These are phyloP conservation scores for Stylosanthes scabra DNA, from an alignment of 331 rosid genomes.

Conservation along the genomic window DNA sequence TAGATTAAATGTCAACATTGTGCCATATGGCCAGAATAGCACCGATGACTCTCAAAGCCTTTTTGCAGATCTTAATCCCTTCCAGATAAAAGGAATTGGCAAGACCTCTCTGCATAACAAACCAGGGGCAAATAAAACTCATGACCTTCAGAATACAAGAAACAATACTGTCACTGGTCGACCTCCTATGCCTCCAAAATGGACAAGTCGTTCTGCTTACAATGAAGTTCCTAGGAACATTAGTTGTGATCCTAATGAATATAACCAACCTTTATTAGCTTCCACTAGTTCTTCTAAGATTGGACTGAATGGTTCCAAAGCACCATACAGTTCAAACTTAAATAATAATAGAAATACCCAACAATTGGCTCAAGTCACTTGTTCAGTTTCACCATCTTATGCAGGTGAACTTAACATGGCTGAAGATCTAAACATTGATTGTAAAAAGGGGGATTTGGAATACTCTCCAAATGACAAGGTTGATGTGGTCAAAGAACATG, in stretches of 20 bases:
- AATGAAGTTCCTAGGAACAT: conserved; percentile 77
- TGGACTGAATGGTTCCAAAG: conserved; percentile 48
- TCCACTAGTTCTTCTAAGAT: conserved; percentile 61
- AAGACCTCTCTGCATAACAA: conserved; percentile 65
- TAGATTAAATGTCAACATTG: conserved; percentile 80
- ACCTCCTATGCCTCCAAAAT: conserved; percentile 70
- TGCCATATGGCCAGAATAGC: conserved; percentile 72
- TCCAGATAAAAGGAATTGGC: conserved; percentile 87
- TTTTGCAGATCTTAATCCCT: conserved; percentile 93
- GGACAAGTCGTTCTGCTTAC: conserved; percentile 76
- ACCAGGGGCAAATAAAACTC: conserved; percentile 65
- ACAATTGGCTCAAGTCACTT: conserved; percentile 34
- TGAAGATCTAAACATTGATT: conserved; percentile 50
- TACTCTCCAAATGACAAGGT: conserved; percentile 41
- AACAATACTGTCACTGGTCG: conserved; percentile 61
- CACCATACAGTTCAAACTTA: conserved; percentile 49
- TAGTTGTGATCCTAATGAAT: conserved; percentile 67
- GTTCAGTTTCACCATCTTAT: conserved; percentile 46
- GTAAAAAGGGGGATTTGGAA: conserved; percentile 46
- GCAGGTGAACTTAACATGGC: conserved; percentile 41
- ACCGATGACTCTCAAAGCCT: conserved; percentile 72
- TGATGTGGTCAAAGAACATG: conserved; percentile 48
- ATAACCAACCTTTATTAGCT: conserved; percentile 56
- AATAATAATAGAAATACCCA: conserved; percentile 46
- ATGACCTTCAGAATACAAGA: conserved; percentile 58